Evolutionary conservation across 2,329 filamentous ascomycete species (phyloP), one percentile per base, ranked within the genome.

Genomic region (Trichoderma atroviride): DNA sequence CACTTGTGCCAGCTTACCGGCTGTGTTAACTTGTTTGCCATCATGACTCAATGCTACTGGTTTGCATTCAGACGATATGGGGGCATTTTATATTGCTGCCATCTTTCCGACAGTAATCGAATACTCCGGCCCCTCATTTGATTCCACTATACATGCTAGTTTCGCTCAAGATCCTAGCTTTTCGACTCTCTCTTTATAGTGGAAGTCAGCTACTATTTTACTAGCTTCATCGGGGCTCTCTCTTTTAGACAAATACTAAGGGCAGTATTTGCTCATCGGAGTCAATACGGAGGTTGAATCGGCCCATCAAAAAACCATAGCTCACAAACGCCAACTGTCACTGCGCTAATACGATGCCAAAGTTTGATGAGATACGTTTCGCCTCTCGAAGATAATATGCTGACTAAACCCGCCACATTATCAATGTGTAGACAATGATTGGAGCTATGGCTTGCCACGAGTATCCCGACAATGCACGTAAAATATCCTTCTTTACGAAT

Each of bases 1-100:
- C 60, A 63, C 60, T 63, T 63, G 60, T 24, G 60, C 60, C 47
- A 55, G 47, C 60, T 63, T 63, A 63, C 60, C 16, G 47, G 52
- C 31, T 11, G 60, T 29, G 22, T 55, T 53, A 13, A 53, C 60
- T 40, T 55, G 22, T 29, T 37, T n/a, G 5, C 16, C 13, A 63
- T 31, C 47, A 63, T 63, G 60, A 63, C 60, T 63, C 47, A 27
- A 63, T 16, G 31, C 19, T 63, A 40, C 60, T 55, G 47, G 60
- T 9, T 10, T 11, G 5, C 27, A 5, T 9, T 63, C 47, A 24
- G 22, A 11, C 33, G n/a, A 5, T 55, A 63, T n/a, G 60, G 31
- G 47, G 60, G 47, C 35, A 2, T 16, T n/a, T 6, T 55, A 27
- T n/a, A 63, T 29, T 55, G 19, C 47, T 13, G 31, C n/a, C 47